Percentiles rank a stretch among this genome's conserved stretches.
phyloP scores from a whole-genome alignment of 2,329 filamentous ascomycete species.

The Sporothrix protearum region DNA sequence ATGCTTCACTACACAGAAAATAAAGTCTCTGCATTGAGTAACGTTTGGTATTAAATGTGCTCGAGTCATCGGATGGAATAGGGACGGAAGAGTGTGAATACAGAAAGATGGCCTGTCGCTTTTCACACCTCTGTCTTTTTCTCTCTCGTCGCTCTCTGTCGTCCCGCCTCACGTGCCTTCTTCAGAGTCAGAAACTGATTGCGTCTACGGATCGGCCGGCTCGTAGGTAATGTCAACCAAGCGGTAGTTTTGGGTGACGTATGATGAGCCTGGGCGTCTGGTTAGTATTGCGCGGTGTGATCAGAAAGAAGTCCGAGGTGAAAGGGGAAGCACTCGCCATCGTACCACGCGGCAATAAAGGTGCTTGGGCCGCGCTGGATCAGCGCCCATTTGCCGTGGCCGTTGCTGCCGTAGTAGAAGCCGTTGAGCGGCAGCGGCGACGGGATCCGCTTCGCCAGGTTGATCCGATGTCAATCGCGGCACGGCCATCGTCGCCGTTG shows the following conservation, averaged over 20 bases:
- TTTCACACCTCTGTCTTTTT: neutral
- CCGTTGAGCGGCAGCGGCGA: neutral
- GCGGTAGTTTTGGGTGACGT: slow-evolving; percentile 36
- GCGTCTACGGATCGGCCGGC: slow-evolving; percentile 7
- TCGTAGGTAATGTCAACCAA: slow-evolving; percentile 37
- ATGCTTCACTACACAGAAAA: neutral
- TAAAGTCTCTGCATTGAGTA: neutral
- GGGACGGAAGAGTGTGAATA: neutral
- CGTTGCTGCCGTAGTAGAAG: slow-evolving; percentile 26
- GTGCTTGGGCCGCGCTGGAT: slow-evolving; percentile 32
- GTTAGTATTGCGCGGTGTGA: neutral
- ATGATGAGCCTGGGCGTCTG: slow-evolving; percentile 28
- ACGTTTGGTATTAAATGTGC: neutral
- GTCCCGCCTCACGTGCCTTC: neutral
- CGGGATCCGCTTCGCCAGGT: neutral
- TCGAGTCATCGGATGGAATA: neutral
- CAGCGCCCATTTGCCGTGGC: slow-evolving; percentile 36
- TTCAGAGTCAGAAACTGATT: neutral
- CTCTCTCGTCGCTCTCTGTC: neutral
- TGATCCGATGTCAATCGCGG: neutral
- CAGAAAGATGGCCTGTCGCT: neutral
- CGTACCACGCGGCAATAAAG: slow-evolving; percentile 40
- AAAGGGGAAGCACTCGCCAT: slow-evolving; percentile 34
- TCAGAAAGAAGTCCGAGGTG: neutral
- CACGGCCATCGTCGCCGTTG: slow-evolving; percentile 28